Base-by-base conservation (phyloP, 179 eudicot species). In the Spergularia azorica region DNA sequence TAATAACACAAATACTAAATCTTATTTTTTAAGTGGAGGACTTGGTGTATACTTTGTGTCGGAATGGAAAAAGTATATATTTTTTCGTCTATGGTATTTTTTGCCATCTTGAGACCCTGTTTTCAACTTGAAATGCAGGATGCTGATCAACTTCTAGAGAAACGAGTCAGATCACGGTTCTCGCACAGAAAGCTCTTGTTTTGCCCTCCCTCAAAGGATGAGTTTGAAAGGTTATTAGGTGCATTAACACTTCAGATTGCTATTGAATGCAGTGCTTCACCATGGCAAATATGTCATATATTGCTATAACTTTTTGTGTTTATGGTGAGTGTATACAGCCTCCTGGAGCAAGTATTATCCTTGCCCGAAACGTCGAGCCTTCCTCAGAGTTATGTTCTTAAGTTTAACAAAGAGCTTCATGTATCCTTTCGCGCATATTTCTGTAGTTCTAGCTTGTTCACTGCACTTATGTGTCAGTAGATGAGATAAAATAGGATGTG, bases 81-180 rank as follows among this genome's bases (percentile, higher is more conserved):
- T 68, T 68, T 48, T 66, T 21, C 9, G 18, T 26, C 26, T 21
- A 52, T 52, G 17, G 2, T 38, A 61, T 15, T 51, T 4, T 26
- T 26, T 26, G 56, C 26, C 67, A 73, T 11, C 15, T 62, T 3
- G 21, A 64, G 56, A 14, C 58, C 56, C 52, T 61, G 41, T 64
- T 16, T 72, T 60, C 71, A 10, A 71, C 69, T 48, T 17, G 9
- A 55, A 9, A 52, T 86, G 83, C 88, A 95, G 99, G 99, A 95
- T 83, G 99, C 99, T 79, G 97, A 95, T 85, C 97, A 93, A 86
- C 97, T 95, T 71, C 80, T 95, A 85, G 97, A 95, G 76, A 95
- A 95, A 83, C 87, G 99, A 91, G 97, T 95, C 65, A 86, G 97
- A 79, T 95, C 97, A 82, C 99, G 97, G 65, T 93, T 95, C 84